Evolutionary conservation across 2,329 filamentous ascomycete species (phyloP).

Genomic region (Neurospora sp.): DNA sequence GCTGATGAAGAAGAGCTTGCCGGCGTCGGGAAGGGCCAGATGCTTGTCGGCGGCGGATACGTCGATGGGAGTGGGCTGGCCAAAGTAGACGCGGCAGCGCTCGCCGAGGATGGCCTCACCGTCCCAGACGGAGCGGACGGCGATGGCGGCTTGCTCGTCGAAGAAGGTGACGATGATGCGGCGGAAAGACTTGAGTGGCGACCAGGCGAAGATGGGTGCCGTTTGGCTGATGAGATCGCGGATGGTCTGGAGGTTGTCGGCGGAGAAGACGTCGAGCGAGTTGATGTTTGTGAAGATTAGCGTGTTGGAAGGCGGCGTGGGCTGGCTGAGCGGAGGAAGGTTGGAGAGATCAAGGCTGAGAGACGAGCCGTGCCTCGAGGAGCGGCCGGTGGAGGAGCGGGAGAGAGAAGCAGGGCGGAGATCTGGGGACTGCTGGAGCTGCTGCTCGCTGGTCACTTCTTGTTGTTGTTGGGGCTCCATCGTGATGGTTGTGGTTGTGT

Average conservation of each 20-base stretch:
- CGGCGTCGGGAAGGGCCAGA: constrained; percentile 56
- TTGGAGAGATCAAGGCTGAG: constrained; percentile 66
- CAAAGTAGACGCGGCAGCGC: constrained; percentile 59
- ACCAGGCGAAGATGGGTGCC: constrained; percentile 68
- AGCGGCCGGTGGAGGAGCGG: constrained; percentile 35
- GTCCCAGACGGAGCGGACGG: constrained; percentile 64
- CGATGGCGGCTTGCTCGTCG: constrained; percentile 57
- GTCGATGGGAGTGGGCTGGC: constrained; percentile 46
- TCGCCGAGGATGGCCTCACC: constrained; percentile 64
- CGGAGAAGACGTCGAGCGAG: constrained; percentile 62
- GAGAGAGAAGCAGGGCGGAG: constrained; percentile 22
- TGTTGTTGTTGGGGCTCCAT: constrained; percentile 1
- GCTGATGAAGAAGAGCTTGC: constrained; percentile 65
- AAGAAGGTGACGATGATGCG: constrained; percentile 75
- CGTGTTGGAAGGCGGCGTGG: constrained; percentile 73
- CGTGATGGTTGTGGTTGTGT: background rate
- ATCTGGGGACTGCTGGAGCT: constrained; percentile 5
- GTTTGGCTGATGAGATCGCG: constrained; percentile 59
- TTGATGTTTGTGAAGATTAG: constrained; percentile 75
- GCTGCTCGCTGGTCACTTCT: background rate
- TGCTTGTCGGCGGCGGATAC: constrained; percentile 41
- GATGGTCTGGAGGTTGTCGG: constrained; percentile 65
- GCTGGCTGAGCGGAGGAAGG: constrained; percentile 58
- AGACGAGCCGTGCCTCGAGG: constrained; percentile 34
- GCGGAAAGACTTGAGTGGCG: constrained; percentile 72